Conservation (phyloP, 169 alveolate genomes). For the Plasmodium gallinaceum region DNA sequence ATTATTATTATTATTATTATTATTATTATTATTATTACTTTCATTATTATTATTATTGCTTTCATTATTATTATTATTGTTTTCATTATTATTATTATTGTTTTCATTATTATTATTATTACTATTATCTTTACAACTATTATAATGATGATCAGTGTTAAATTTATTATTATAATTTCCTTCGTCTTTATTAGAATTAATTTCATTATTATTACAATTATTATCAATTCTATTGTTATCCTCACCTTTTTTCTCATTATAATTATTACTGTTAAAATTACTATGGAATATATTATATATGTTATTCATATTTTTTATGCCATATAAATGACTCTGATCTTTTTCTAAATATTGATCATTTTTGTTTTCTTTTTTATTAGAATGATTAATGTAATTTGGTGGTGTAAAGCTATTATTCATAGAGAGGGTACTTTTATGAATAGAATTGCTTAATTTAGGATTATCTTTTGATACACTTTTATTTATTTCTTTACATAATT, state of each 20-base stretch:
- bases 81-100: background rate
- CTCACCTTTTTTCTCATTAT: background rate
- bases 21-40: background rate
- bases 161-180: background rate
- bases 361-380: background rate
- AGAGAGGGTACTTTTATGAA: slow-evolving; percentile 12
- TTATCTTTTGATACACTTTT: slow-evolving; percentile 39
- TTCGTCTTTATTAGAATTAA: background rate
- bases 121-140: no score
- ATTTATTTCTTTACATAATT: slow-evolving; percentile 66
- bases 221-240: background rate
- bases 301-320: background rate
- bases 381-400: background rate
- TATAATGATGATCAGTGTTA: background rate
- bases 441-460: background rate
- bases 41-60: background rate
- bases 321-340: background rate
- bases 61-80: background rate
- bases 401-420: background rate
- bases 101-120: background rate
- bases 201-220: background rate
- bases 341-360: background rate
- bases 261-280: background rate
- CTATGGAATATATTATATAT: slow-evolving; percentile 5
- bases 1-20: background rate